Base-by-base conservation (phyloP, 352 stramenopile genomes). In the Plasmopara viticola region DNA sequence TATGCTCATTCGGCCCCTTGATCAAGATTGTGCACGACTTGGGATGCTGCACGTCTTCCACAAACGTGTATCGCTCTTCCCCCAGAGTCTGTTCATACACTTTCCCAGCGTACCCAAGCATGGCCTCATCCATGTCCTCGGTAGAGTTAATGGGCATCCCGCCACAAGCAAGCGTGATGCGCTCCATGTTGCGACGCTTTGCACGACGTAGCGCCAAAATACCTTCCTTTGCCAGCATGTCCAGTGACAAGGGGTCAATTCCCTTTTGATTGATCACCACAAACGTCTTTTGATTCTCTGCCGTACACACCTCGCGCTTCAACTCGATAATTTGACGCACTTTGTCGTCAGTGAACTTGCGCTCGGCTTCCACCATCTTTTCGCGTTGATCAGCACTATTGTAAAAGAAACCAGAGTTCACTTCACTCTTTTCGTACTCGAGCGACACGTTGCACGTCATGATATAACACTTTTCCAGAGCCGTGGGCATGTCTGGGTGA, bases 201-300 rank as follows among this genome's bases (percentile, higher is more conserved):
- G 97, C 97, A 50, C 97, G 84, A 48, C 97, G 90, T 51, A 99
- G 70, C 30, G 94, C 97, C 25, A 99, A 68, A 69, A 99, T 99
- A 35, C 96, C 97, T 69, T 99, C 97, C 84, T 99, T 99, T 45
- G 97, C 97, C 58, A 99, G 96, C 85, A 99, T 98, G 80, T 99
- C 97, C 28, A 99, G 75, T 48, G 82, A 97, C 51, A 99, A 83
- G 15, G 97, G 96, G 83, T 99, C 97, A 64, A 99, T 99, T 49
- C 97, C 97, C 80, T 99, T 99, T 84, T 99, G 96, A 84, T 99
- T 99, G 67, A 99, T 98, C 51, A 99, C 95, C 38, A 99, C 95
- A 81, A 99, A 99, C 37, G 72, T 95, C 69, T 98, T 95, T 40
- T 94, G 90, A 62, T 98, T 96, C 66, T 98, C 86, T 18, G 90